Base-by-base conservation (phyloP, 192 early-diverging fungal genomes). In the Cladochytrium replicatum region DNA sequence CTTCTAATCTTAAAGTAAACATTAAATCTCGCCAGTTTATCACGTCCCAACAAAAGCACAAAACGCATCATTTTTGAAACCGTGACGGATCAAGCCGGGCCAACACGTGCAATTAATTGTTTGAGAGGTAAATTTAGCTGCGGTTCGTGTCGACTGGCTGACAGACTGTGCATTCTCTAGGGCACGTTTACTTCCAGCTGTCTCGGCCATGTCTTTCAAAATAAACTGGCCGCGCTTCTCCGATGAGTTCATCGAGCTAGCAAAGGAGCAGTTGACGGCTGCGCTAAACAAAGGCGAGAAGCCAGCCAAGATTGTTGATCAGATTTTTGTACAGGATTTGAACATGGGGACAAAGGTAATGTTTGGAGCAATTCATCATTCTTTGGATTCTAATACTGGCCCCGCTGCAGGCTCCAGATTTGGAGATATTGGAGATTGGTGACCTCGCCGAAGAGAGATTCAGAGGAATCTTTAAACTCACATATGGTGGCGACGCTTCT, bases 371-470 rank as follows among this genome's bases (percentile, higher is more conserved):
- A 45, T 9, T 47, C 13, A 6, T 5, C 25, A 26, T 3, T 4
- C 41, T n/a, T n/a, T n/a, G n/a, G n/a, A 6, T 52, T 5, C 3
- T 26, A 13, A 4, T 26, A 15, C 27, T 21, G 29, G 32, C 66
- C n/a, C 7, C 1, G n/a, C 6, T 29, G 17, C 46, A 88, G 75
- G 84, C 95, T 3, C 96, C 96, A 15, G 93, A 97, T 41, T 71
- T 99, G 27, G 96, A 99, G 51, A 93, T 99, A 58, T 65, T 99
- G 6, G 96, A 99, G 48, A 95, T 99, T 55, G 85, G 91, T 37
- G 96, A 99, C 48, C 74, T 99, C 13, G 81, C 84, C n/a, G 80
- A 80, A 38, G 93, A 97, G 57, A 77, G 86, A 41, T 97, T 97
- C 65, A 81, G 89, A 37, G 73, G 96, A 3, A 91, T 97, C 52